Percentiles rank a stretch among this genome's conserved stretches.
Conservation (phyloP, 2,329 filamentous ascomycete genomes). For the Talaromyces sp. region DNA sequence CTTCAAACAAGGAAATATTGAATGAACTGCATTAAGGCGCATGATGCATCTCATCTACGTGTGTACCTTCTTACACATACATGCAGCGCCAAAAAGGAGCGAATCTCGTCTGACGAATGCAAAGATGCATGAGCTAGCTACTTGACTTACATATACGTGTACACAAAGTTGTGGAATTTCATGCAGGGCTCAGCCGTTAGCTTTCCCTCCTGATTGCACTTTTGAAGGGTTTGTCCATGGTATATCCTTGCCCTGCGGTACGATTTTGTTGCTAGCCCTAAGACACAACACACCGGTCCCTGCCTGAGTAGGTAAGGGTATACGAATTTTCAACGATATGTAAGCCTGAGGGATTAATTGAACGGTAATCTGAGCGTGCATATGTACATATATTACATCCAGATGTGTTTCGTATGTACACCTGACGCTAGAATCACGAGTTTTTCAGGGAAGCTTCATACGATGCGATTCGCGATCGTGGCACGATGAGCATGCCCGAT, state of each 20-base stretch:
- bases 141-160: neutral
- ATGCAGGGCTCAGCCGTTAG: neutral
- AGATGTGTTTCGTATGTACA: neutral
- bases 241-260: neutral
- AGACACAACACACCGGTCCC: neutral
- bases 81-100: neutral
- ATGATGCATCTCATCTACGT: slow-evolving; percentile 7
- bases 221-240: neutral
- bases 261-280: neutral
- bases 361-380: neutral
- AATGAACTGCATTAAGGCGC: neutral
- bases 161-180: neutral
- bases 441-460: neutral
- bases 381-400: neutral
- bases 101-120: neutral
- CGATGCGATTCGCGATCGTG: neutral
- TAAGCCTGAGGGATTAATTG: neutral
- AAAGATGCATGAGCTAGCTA: neutral
- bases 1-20: no score
- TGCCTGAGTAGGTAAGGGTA: slow-evolving; percentile 3
- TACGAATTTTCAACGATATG: neutral
- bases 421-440: neutral
- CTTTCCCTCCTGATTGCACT: no score
- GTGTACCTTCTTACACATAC: neutral
- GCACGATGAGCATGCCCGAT: neutral